A percentile compares a stretch with the other conserved stretches of the same genome.
These are phyloP conservation scores for Marchantia polymorpha DNA, from an alignment of 225 moss, liverwort and hornwort species.

Conservation along the genomic window DNA sequence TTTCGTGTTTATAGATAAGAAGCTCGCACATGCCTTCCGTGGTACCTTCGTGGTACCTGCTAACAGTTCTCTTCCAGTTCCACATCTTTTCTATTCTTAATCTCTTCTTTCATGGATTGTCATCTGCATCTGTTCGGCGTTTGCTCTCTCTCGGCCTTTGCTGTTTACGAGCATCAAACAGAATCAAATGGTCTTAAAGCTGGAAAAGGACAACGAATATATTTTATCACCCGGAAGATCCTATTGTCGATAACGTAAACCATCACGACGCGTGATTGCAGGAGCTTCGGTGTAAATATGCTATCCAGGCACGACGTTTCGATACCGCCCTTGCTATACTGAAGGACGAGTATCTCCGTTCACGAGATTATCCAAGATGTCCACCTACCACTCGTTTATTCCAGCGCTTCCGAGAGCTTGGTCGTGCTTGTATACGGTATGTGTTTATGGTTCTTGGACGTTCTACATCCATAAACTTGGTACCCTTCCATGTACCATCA, in stretches of 20 bases:
- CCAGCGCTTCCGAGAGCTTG: slow-evolving; percentile 84
- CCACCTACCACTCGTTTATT: slow-evolving; percentile 91
- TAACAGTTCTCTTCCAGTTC: too few relatives aligned
- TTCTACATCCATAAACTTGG: too few relatives aligned
- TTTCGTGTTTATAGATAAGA: too few relatives aligned
- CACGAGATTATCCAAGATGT: slow-evolving; percentile 93
- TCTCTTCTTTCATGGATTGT: too few relatives aligned
- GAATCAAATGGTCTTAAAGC: too few relatives aligned
- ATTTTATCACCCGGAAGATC: too few relatives aligned
- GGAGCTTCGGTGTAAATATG: slow-evolving; percentile 97
- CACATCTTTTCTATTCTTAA: too few relatives aligned
- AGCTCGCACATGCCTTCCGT: too few relatives aligned
- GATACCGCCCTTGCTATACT: slow-evolving; percentile 76
- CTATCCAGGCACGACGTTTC: slow-evolving; percentile 80
- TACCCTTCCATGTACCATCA: neutral
- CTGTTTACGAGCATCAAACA: neutral
- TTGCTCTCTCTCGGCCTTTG: too few relatives aligned
- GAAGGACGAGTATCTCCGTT: slow-evolving; percentile 91
- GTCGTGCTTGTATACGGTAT: slow-evolving; percentile 90
- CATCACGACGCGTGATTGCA: slow-evolving; percentile 30
- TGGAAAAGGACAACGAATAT: too few relatives aligned
- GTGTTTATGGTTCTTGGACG: slow-evolving; percentile 10
- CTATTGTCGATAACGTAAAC: neutral
- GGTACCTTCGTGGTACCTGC: too few relatives aligned
- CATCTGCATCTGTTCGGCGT: too few relatives aligned